These are phyloP conservation scores for Eutypella sp. DNA, from an alignment of 2,329 filamentous ascomycete genomes.

Conservation along the genomic window DNA sequence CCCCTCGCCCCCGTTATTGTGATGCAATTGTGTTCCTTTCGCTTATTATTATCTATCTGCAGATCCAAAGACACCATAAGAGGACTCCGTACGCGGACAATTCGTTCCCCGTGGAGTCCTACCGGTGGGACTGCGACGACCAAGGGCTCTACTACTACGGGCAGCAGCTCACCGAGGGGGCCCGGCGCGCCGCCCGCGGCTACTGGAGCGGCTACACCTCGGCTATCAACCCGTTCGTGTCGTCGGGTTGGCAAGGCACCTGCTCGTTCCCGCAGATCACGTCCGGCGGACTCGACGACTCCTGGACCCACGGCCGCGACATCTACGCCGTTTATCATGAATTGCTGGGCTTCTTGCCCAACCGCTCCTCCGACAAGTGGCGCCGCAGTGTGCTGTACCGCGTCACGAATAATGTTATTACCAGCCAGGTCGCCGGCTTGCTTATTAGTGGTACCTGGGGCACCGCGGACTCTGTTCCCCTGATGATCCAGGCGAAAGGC, in stretches of 20 bases:
- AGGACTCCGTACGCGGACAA: conserved; percentile 76
- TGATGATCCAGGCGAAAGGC: conserved; percentile 47
- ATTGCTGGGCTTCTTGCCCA: conserved; percentile 62
- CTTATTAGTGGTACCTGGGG: conserved; percentile 66
- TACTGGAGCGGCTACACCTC: conserved; percentile 64
- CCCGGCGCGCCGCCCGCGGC: conserved; percentile 35
- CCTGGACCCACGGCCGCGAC: conserved; percentile 71
- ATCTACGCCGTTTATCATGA: conserved; percentile 71
- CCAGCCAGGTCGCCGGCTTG: conserved; percentile 74
- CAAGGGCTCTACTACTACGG: conserved; percentile 67
- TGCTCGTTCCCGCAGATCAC: conserved; percentile 84
- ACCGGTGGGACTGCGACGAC: conserved; percentile 68
- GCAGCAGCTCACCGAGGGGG: conserved; percentile 40
- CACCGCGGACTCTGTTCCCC: conserved; percentile 32
- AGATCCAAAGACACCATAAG: conserved; percentile 81
- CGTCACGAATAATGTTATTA: conserved; percentile 79
- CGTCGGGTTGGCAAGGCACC: conserved; percentile 63
- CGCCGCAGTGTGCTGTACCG: conserved; percentile 52
- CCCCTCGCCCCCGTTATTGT: no score
- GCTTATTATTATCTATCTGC: not conserved
- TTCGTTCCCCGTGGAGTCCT: conserved; percentile 68
- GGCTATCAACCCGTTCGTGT: conserved; percentile 60
- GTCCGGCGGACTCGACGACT: conserved; percentile 64
- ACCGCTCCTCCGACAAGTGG: conserved; percentile 34
- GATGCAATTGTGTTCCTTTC: no score